A percentile compares a stretch with the other conserved stretches of the same genome.
Evolutionary conservation across 345 rosid genomes (phyloP).

Genomic region (Lumnitzera racemosa): DNA sequence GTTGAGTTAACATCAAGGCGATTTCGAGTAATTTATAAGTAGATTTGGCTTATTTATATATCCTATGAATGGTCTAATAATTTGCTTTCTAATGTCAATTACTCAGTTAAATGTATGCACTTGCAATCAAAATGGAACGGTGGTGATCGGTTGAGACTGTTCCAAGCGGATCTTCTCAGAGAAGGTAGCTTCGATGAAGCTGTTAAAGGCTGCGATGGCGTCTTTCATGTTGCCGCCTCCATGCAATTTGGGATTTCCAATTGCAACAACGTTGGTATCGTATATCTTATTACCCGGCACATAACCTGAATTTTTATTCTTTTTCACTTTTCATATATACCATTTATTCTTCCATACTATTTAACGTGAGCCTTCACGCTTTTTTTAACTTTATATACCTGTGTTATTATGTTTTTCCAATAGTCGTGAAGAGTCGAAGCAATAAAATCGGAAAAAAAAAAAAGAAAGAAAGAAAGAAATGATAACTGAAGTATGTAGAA

Average conservation of each 20-base stretch:
- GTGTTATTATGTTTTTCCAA: too few relatives aligned
- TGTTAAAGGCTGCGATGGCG: slow-evolving; percentile 61
- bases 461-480: too few relatives aligned
- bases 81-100: not conserved
- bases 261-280: slow-evolving; percentile 29
- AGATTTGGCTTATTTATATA: not conserved
- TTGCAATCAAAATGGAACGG: slow-evolving; percentile 35
- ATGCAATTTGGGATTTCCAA: slow-evolving; percentile 48
- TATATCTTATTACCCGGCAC: too few relatives aligned
- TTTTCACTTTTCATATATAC: too few relatives aligned
- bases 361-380: too few relatives aligned
- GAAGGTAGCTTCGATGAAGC: slow-evolving; percentile 84
- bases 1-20: too few relatives aligned
- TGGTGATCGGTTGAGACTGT: slow-evolving; percentile 43
- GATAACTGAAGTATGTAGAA: too few relatives aligned
- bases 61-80: not conserved
- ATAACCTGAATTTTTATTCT: too few relatives aligned
- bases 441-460: too few relatives aligned
- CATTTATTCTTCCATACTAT: too few relatives aligned
- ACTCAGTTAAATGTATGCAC: slow-evolving; percentile 38
- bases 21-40: not conserved
- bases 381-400: too few relatives aligned
- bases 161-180: slow-evolving; percentile 61
- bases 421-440: too few relatives aligned
- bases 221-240: slow-evolving; percentile 83